Evolutionary conservation across 495 filamentous ascomycete species (phyloP), one percentile per base, ranked within the genome.

Genomic region (Trichoderma reesei): DNA sequence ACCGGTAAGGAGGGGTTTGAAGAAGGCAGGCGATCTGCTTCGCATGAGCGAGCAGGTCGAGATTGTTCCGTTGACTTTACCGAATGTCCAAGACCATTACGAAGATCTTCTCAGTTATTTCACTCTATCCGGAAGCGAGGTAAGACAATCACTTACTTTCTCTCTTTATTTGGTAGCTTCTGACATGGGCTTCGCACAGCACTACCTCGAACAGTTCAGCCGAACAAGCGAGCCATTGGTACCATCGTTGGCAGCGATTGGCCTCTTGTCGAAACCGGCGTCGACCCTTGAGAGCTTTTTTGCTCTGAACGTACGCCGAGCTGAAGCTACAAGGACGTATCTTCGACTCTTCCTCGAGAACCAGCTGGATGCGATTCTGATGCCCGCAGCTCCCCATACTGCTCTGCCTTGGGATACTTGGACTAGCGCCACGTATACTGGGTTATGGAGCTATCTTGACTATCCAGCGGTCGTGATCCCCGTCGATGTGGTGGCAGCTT

Each of bases 401-500:
- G 66, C 72, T 0, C 63, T 73, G 8, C 72, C 73, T 3, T 66
- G 71, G 34, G 68, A 69, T 39, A 61, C 63, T 26, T 74, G 71
- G 63, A 68, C 66, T 34, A 69, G 67, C 63, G 67, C 69, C 11
- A 68, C 69, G 10, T 75, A 75, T 48, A 75, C 73, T 5, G 68
- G 68, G 60, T 64, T 75, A 66, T 75, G 69, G 69, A 75, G 74
- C 62, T 68, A 89, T 20, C 73, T 90, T 0, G 91, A 96, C 72
- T 94, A 94, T 69, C 80, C 86, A 0, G 82, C 82, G 36, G 88
- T 90, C 36, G 84, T 94, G 16, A 83, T 89, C 66, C 85, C 85
- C 0, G 83, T 82, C 64, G 60, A 64, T 46, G 38, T 39, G 6
- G 38, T 39, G 11, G 11, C 38, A 39, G 38, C 6, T 1, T 39